These are phyloP conservation scores for Stenogyne calaminthoides DNA, from an alignment of 305 asterid genomes.

Conservation along the genomic window DNA sequence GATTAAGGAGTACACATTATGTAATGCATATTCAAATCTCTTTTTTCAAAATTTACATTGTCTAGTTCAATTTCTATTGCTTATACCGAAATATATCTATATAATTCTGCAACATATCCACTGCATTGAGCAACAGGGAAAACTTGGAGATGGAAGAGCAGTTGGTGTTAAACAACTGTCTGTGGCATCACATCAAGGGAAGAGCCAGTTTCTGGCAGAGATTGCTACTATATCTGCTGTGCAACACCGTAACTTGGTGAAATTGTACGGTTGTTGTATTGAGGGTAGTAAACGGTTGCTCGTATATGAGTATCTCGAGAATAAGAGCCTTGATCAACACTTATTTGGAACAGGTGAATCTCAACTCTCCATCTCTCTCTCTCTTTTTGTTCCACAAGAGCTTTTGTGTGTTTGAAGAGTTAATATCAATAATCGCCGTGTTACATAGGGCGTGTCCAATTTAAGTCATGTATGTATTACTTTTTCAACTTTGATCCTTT, in stretches of 20 bases:
- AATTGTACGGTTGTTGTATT: constrained; percentile 57
- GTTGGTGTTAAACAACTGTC: constrained; percentile 83
- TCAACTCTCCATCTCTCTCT: no score
- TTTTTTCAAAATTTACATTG: not conserved
- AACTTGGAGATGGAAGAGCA: constrained; percentile 66
- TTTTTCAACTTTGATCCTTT: no score
- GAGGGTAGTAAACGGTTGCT: constrained; percentile 58
- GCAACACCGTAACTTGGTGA: constrained; percentile 61
- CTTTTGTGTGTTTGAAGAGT: not conserved
- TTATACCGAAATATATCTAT: not conserved
- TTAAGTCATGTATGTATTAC: no score
- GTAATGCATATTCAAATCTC: not conserved
- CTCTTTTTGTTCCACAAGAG: not conserved
- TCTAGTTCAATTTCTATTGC: not conserved
- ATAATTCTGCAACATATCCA: not conserved
- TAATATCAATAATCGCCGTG: no score
- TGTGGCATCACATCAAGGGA: constrained; percentile 79
- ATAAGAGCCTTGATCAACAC: constrained; percentile 58
- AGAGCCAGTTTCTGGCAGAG: constrained; percentile 74
- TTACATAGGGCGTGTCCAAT: no score
- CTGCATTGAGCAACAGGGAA: constrained; percentile 52
- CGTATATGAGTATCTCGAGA: constrained; percentile 59
- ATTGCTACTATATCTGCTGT: constrained; percentile 58
- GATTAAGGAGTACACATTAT: not conserved
- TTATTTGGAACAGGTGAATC: constrained; percentile 41